Evolutionary conservation across 2,329 filamentous ascomycete species (phyloP).

Genomic region (Scedosporium aurantiacum): DNA sequence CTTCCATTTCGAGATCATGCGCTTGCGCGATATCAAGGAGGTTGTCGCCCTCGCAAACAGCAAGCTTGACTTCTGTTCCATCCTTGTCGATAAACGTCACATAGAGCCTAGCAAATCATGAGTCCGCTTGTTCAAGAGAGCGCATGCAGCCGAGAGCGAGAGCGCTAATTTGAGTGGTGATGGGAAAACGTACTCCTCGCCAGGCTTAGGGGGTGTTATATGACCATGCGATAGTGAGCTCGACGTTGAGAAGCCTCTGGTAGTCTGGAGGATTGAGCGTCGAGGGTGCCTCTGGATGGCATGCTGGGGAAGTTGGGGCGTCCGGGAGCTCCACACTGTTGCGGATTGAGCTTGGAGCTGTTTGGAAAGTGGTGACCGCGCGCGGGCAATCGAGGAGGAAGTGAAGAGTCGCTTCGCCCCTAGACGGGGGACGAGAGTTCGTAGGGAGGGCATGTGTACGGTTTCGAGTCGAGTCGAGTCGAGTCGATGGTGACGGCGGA

Average conservation of each 20-base stretch:
- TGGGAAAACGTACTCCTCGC: conserved; percentile 64
- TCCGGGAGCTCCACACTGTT: not conserved
- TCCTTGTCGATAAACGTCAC: conserved; percentile 95
- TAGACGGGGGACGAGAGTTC: not conserved
- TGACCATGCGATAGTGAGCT: conserved; percentile 56
- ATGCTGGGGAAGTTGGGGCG: not conserved
- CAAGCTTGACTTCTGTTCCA: conserved; percentile 60
- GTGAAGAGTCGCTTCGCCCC: not conserved
- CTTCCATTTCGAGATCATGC: conserved; percentile 96
- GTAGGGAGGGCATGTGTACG: not conserved
- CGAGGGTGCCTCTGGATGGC: not conserved
- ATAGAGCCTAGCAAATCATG: conserved; percentile 50
- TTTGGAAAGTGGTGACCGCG: not conserved
- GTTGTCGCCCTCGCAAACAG: conserved; percentile 80
- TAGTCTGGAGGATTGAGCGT: not conserved
- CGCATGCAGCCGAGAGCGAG: no score
- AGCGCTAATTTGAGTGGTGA: not conserved
- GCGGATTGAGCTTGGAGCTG: not conserved
- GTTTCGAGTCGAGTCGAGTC: not conserved
- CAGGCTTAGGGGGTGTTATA: conserved; percentile 70
- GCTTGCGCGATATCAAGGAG: conserved; percentile 90
- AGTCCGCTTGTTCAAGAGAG: not conserved
- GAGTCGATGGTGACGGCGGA: not conserved
- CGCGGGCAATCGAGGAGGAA: not conserved
- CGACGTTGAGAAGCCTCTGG: not conserved